phyloP scores from a whole-genome alignment of 345 rosid genomes.

The Citrus unshiu region DNA sequence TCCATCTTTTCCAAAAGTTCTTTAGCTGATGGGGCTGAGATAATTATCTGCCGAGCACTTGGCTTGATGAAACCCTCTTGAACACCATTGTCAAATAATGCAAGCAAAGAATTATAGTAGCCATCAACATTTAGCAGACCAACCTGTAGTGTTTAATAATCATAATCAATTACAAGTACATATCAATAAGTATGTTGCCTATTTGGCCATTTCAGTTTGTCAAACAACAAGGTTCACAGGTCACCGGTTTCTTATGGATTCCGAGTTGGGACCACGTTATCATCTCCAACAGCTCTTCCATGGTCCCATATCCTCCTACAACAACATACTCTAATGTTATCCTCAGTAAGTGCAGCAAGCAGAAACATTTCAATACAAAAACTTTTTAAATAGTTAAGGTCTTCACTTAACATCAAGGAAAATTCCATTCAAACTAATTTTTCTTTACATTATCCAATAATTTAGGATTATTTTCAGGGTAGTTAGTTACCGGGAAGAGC shows the following conservation, averaged over 20 bases:
- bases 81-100: conserved; percentile 88
- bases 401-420: neutral
- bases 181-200: neutral
- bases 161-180: neutral
- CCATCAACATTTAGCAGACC: conserved; percentile 96
- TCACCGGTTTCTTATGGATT: conserved; percentile 88
- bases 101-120: conserved; percentile 74
- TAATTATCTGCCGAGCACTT: conserved; percentile 69
- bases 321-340: neutral
- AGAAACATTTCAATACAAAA: conserved; percentile 7
- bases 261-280: conserved; percentile 98
- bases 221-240: conserved; percentile 18
- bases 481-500: conserved; percentile 80
- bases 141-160: conserved; percentile 41
- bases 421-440: conserved; percentile 4
- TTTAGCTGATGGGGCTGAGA: conserved; percentile 83
- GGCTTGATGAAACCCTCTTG: conserved; percentile 92
- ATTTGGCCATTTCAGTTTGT: neutral
- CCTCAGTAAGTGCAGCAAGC: conserved; percentile 1
- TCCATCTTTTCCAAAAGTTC: conserved; percentile 89
- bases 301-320: conserved; percentile 94
- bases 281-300: conserved; percentile 96
- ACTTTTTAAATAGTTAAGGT: neutral
- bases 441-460: neutral
- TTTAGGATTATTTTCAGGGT: conserved; percentile 4